Base-by-base conservation (phyloP, 306 rosid genomes). In the Gillenia trifoliata region DNA sequence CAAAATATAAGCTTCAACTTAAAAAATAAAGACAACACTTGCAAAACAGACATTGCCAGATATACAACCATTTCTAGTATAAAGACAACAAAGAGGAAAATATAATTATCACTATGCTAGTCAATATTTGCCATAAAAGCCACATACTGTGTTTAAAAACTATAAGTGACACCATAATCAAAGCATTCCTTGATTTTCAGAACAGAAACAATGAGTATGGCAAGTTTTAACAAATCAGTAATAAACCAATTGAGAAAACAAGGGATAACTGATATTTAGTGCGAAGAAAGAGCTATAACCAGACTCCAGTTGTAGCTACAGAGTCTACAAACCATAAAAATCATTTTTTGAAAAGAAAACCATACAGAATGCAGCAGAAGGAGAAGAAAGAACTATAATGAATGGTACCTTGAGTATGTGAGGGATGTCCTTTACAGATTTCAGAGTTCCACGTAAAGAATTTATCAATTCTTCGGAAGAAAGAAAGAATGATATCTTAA, bases 401-500 rank as follows among this genome's bases (percentile, higher is more conserved):
- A 69, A 68, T 66, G 66, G 71, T 79, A 90, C 98, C 97, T 87
- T 90, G 62, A 94, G 90, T 82, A 94, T 80, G 88, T 91, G 83
- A 38, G 97, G 89, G 47, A 94, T 85, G 69, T 91, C 98, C 86
- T 94, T 94, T 47, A 91, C 95, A 81, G 88, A 87, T 91, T 88
- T 94, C 73, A 94, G 85, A 75, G 97, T 86, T 82, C 83, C 91
- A 6, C 88, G 91, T 68, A 94, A 81, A 11, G 97, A 90, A 83
- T 83, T 78, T 81, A 83, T 82, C 52, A 94, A 78, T 78, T 94
- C 97, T 73, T 91, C 95, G 30, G 91, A 89, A 71, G 84, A 81
- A 74, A 81, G 84, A 91, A 94, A 90, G 89, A 94, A 94, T 66
- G 96, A 91, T 89, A 94, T 88, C 98, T 89, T 77, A 76, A 82